Conservation (phyloP, 176 grass and related monocot genomes). For the Oryza punctata region DNA sequence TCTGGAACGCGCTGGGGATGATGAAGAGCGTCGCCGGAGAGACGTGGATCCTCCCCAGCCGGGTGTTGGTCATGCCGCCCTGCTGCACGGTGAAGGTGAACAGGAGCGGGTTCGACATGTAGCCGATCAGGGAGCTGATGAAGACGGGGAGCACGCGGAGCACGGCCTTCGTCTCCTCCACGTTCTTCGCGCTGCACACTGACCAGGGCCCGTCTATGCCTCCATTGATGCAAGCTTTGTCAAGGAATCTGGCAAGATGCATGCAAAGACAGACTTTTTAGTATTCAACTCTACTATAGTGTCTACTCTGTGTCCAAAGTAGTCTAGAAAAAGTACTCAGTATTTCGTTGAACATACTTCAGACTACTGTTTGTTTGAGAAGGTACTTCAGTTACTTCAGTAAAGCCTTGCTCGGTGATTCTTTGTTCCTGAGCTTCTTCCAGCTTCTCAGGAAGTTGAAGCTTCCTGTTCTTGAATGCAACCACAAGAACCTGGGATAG, state of each 20-base stretch:
- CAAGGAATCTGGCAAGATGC: conserved; percentile 54
- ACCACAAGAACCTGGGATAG: conserved; percentile 55
- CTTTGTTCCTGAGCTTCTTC: conserved; percentile 34
- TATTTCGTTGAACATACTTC: conserved; percentile 19
- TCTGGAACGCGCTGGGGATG: conserved; percentile 58
- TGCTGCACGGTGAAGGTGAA: conserved; percentile 60
- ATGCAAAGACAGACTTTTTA: not conserved
- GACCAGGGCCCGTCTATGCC: conserved; percentile 48
- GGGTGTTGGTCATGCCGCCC: conserved; percentile 61
- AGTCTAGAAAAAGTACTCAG: not conserved
- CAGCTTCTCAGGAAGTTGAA: conserved; percentile 47
- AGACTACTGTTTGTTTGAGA: conserved; percentile 16
- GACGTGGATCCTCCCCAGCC: conserved; percentile 49
- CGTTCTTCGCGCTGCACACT: conserved; percentile 44
- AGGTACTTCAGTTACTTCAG: not conserved
- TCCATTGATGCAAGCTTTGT: conserved; percentile 57
- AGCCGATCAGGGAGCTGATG: conserved; percentile 55
- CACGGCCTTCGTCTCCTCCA: conserved; percentile 67
- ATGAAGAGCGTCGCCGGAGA: conserved; percentile 61
- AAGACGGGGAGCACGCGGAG: conserved; percentile 55
- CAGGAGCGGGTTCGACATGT: conserved; percentile 41
- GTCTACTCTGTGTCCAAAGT: no score
- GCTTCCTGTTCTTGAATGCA: conserved; percentile 57
- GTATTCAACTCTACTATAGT: not conserved
- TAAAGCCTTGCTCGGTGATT: not conserved